Percentiles rank a stretch among this genome's conserved stretches.
These are phyloP conservation scores for Kluyveromyces aestuarii DNA, from an alignment of 805 yeast species.

Conservation along the genomic window DNA sequence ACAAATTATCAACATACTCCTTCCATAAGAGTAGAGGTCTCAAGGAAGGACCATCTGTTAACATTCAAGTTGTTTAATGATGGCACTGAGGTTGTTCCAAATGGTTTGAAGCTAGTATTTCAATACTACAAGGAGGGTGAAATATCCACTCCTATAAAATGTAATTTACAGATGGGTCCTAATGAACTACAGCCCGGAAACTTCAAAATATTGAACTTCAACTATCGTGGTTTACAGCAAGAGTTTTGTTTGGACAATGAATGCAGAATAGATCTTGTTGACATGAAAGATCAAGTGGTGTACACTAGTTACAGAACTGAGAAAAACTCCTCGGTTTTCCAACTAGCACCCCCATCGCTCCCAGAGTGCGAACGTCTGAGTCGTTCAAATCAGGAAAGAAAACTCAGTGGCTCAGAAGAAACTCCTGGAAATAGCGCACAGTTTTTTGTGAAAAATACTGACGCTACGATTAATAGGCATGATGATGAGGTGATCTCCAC, in stretches of 20 bases:
- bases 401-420: neutral
- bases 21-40: constrained; percentile 7
- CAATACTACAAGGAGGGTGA: constrained; percentile 5
- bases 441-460: neutral
- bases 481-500: constrained; percentile 14
- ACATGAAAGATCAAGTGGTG: constrained; percentile 6
- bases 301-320: constrained; percentile 5
- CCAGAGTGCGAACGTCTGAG: neutral
- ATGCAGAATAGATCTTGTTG: constrained; percentile 10
- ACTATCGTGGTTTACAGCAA: constrained; percentile 9
- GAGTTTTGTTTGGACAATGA: constrained; percentile 7
- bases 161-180: constrained; percentile 16
- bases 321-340: constrained; percentile 1
- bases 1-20: neutral
- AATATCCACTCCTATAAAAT: constrained; percentile 3
- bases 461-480: constrained; percentile 3
- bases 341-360: constrained; percentile 3
- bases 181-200: constrained; percentile 13
- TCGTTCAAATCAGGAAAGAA: neutral
- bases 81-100: constrained; percentile 7
- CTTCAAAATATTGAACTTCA: constrained; percentile 11
- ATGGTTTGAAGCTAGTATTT: constrained; percentile 8
- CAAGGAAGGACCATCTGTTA: constrained; percentile 12
- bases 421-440: neutral
- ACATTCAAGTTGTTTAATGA: constrained; percentile 10